A percentile compares a stretch with the other conserved stretches of the same genome.
Evolutionary conservation across 345 rosid genomes (phyloP).

Genomic region (Zanthoxylum bungeanum): DNA sequence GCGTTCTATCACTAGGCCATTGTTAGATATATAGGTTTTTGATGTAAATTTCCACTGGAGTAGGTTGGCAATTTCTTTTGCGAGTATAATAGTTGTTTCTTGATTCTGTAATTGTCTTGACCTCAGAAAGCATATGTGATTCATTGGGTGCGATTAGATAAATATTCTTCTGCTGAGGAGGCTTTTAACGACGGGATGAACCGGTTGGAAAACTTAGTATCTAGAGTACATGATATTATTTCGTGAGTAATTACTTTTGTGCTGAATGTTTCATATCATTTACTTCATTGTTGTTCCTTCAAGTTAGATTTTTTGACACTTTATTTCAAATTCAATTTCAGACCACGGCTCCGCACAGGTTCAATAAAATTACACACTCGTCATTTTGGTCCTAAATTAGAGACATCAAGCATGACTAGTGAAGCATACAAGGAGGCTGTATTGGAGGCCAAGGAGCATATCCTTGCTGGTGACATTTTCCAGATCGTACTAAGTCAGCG

Average conservation of each 20-base stretch:
- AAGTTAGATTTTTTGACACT: not conserved
- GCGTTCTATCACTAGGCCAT: not conserved
- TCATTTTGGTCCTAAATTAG: slow-evolving; percentile 71
- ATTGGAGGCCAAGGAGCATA: slow-evolving; percentile 77
- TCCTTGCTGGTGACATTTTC: slow-evolving; percentile 87
- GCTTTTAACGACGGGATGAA: slow-evolving; percentile 74
- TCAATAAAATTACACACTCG: slow-evolving; percentile 54
- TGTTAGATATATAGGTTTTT: not conserved
- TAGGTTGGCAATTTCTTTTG: not conserved
- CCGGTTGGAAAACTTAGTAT: slow-evolving; percentile 60
- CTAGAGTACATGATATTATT: slow-evolving; percentile 72
- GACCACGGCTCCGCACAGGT: slow-evolving; percentile 77
- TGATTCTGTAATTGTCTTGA: slow-evolving; percentile 15
- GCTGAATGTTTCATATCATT: not conserved
- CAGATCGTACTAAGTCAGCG: slow-evolving; percentile 97
- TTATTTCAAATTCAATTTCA: slow-evolving; percentile 40
- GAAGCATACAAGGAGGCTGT: slow-evolving; percentile 76
- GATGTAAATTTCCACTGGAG: not conserved
- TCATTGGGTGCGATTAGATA: slow-evolving; percentile 92
- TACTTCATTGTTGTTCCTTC: slow-evolving; percentile 8
- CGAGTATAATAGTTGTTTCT: not conserved
- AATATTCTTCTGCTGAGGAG: slow-evolving; percentile 61
- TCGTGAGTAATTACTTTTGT: slow-evolving; percentile 49
- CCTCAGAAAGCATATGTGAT: slow-evolving; percentile 82
- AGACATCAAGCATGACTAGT: slow-evolving; percentile 73